These are phyloP conservation scores for Dendrobium nobile DNA, from an alignment of 106 monocot genomes.

Conservation along the genomic window DNA sequence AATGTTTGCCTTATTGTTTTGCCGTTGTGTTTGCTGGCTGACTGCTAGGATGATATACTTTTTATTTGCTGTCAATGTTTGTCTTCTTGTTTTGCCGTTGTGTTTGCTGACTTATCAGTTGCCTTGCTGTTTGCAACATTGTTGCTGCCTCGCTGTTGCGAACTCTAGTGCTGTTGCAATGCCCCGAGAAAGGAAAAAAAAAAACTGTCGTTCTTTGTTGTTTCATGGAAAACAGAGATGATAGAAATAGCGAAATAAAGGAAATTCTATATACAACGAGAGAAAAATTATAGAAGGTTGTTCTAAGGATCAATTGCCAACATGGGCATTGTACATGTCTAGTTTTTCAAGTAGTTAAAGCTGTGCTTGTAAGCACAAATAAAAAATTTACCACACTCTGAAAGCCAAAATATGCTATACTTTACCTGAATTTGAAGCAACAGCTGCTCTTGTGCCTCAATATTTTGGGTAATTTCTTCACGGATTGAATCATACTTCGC, in stretches of 20 bases:
- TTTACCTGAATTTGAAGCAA: slow-evolving; percentile 67
- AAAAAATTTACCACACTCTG: background rate
- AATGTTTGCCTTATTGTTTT: background rate
- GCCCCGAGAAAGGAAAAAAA: background rate
- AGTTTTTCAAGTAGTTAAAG: background rate
- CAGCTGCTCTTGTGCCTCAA: slow-evolving; percentile 73
- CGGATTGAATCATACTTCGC: slow-evolving; percentile 80
- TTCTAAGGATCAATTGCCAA: background rate
- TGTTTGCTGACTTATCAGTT: background rate
- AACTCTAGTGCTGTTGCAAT: background rate
- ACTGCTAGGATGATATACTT: background rate
- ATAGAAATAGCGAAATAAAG: background rate
- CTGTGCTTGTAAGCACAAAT: background rate
- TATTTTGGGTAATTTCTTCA: slow-evolving; percentile 81
- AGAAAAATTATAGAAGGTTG: background rate
- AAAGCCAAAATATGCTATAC: background rate
- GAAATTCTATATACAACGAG: background rate
- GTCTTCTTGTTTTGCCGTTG: background rate
- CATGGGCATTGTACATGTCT: background rate
- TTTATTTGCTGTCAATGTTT: background rate
- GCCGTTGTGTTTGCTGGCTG: background rate
- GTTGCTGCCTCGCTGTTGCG: background rate
- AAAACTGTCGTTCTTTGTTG: background rate
- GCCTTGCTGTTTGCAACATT: too few relatives aligned
- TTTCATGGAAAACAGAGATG: background rate